These are phyloP conservation scores for Verticillium dahliae DNA, from an alignment of 2,329 filamentous ascomycete genomes.

Conservation along the genomic window DNA sequence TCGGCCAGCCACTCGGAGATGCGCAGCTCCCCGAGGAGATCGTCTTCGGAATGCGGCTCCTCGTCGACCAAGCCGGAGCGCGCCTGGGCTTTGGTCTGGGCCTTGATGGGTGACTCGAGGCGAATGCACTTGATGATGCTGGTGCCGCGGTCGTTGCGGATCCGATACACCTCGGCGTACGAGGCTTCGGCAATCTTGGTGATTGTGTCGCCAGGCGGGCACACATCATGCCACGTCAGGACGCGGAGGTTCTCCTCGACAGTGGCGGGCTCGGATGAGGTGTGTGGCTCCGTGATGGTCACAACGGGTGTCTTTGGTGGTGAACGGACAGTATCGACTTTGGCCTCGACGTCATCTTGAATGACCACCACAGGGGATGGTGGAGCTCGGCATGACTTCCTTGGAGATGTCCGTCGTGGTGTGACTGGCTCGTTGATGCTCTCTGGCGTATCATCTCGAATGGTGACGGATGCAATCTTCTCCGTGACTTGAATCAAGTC, in stretches of 20 bases:
- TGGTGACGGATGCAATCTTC: constrained; percentile 23
- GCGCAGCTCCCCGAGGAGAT: constrained; percentile 51
- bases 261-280: neutral
- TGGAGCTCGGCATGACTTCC: neutral
- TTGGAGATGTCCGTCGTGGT: neutral
- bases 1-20: constrained; percentile 60
- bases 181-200: constrained; percentile 62
- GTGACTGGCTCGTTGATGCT: neutral
- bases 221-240: constrained; percentile 52
- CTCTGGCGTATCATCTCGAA: constrained; percentile 13
- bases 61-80: constrained; percentile 50
- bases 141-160: constrained; percentile 51
- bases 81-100: constrained; percentile 50
- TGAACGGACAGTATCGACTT: neutral
- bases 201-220: constrained; percentile 44
- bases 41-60: constrained; percentile 46
- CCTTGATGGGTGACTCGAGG: constrained; percentile 49
- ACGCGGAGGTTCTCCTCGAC: constrained; percentile 25
- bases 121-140: constrained; percentile 62
- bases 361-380: neutral
- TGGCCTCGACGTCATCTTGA: neutral
- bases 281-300: neutral
- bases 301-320: neutral
- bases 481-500: constrained; percentile 25
- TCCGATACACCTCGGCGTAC: constrained; percentile 59